Base-by-base conservation (phyloP, 2,329 filamentous ascomycete genomes). In the Cordyceps javanica region DNA sequence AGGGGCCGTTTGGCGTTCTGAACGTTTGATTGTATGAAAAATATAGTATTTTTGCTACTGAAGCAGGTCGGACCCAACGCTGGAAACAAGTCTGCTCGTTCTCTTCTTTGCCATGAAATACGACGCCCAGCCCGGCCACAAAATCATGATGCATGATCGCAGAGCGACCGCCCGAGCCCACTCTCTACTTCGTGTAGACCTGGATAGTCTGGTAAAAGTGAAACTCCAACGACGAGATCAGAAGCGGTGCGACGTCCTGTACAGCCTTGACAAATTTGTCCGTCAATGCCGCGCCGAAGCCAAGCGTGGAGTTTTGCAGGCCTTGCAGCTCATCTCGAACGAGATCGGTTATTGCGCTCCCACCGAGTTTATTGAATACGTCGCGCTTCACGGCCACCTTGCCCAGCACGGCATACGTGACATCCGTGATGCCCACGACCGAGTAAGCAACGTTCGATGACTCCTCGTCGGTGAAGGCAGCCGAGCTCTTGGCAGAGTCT, bases 371-470 rank as follows among this genome's bases (percentile, higher is more conserved):
- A 21, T 55, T 32, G 16, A 57, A 57, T 8, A 49, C 36, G n/a
- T 49, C 54, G 3, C 34, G 42, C 45, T 57, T 57, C 16, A 4
- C 25, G 4, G 44, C 14, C 3, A 48, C 32, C 45, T 57, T 57
- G 2, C 26, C 34, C 2, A 57, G 42, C 23, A 57, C 54, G 2
- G 54, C 16, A 11, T 50, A 57, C 5, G 44, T 50, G 5, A 39
- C 13, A 14, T 57, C 44, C 2, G 54, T 57, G 10, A 57, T 23
- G 16, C 32, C 44, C 5, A 57, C 25, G 26, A 57, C 54, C n/a
- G 54, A 13, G 23, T 50, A 57, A 14, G 54, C 54, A n/a, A 57
- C 34, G 26, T 5, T 42, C 10, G 54, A 39, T 7, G 54, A 57
- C 3, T 49, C 44, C 2, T 41, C 4, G 34, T 57, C 42, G 32